Evolutionary conservation across 208 protist species (phyloP).

Genomic region (Lotmaria passim): DNA sequence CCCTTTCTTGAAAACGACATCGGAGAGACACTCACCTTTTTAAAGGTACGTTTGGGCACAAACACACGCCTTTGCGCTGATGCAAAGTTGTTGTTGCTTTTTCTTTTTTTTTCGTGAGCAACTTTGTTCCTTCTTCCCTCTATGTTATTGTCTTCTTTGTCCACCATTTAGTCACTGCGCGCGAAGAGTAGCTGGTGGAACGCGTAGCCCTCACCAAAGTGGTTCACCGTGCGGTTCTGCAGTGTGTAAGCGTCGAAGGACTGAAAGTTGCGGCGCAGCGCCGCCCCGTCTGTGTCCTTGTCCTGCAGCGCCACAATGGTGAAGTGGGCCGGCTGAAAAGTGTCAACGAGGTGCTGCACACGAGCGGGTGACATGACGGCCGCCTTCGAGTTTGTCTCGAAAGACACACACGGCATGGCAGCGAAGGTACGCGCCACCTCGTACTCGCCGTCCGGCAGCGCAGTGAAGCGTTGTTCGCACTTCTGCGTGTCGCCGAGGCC

Average conservation of each 20-base stretch:
- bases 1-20: neutral
- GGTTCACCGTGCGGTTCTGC: conserved; percentile 70
- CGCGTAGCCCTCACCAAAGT: conserved; percentile 81
- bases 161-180: conserved; percentile 25
- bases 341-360: conserved; percentile 51
- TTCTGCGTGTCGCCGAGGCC: conserved; percentile 26
- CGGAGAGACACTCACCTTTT: too few species aligned
- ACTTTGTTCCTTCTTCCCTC: neutral
- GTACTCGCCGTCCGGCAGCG: conserved; percentile 54
- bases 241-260: conserved; percentile 59
- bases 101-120: neutral
- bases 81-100: neutral
- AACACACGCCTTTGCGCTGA: too few species aligned
- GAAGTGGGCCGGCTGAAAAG: conserved; percentile 63
- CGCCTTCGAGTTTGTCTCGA: conserved; percentile 72
- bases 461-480: conserved; percentile 37
- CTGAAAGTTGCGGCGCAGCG: conserved; percentile 42
- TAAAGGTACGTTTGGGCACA: too few species aligned
- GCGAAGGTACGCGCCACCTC: conserved; percentile 70
- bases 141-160: neutral
- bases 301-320: conserved; percentile 77
- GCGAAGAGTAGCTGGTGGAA: conserved; percentile 78
- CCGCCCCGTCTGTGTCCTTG: conserved; percentile 32
- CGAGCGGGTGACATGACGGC: conserved; percentile 37
- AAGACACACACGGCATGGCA: conserved; percentile 52